Evolutionary conservation across 2,329 filamentous ascomycete genomes (phyloP), one percentile per base, ranked within the genome.

Genomic region (Penicillium sp.): DNA sequence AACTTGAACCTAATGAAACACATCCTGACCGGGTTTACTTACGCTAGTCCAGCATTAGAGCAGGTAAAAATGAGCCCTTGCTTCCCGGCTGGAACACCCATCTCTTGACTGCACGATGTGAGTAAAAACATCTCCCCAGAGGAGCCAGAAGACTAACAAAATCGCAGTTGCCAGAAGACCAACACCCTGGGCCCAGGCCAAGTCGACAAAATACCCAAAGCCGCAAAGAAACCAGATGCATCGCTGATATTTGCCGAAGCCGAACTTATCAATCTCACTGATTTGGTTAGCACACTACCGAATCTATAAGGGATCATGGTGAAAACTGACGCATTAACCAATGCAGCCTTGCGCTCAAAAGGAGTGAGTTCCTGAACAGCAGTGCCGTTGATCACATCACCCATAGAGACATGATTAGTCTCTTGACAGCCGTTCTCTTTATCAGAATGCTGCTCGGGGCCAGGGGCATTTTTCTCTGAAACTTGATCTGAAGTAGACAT

Each of bases 171-270:
- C 48, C 45, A 55, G 21, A 8, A 51, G 17, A 10, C 47, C 48
- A 27, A 55, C 52, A 20, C 52, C 52, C 17, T 55, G 48, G 1
- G 52, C 40, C 52, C 52, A 55, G 9, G 52, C 49, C n/a, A 55
- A 23, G n/a, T 55, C 52, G 26, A 49, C 26, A 30, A 51, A 55
- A 33, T 55, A 55, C 2, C 48, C 45, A 26, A 55, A 49, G 3
- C 52, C 52, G 27, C 52, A 55, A 1, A 55, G 40, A 9, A 49
- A 8, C 52, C 52, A 55, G 23, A 55, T 49, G 18, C 48, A 55
- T 29, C 27, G 21, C 15, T 55, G 52, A 23, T 55, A 55, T 27
- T 46, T 51, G 4, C 52, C 52, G 27, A 55, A 55, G 4, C 52
- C 49, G 15, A 55, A 49, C 26, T 51, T 55, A 21, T 55, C 52